Percentiles rank a stretch among this genome's conserved stretches.
These are phyloP conservation scores for Globisporangium ultimum DNA, from an alignment of 352 stramenopile genomes.

Conservation along the genomic window DNA sequence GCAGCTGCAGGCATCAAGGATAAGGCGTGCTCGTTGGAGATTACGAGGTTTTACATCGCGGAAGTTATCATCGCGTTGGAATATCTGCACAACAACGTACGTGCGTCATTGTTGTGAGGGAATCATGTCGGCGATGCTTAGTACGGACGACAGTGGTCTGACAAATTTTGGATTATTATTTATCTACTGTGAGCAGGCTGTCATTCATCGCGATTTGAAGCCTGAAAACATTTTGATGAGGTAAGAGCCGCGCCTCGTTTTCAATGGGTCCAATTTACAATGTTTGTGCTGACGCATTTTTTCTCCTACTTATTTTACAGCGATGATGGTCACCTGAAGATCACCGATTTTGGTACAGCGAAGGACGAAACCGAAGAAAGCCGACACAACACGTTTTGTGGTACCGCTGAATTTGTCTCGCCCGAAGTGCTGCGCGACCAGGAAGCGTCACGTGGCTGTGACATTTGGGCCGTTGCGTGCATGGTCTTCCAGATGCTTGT, in stretches of 20 bases:
- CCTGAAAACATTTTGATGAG: slow-evolving; percentile 88
- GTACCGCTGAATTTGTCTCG: slow-evolving; percentile 91
- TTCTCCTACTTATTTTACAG: slow-evolving; percentile 9
- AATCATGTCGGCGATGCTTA: neutral
- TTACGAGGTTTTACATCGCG: slow-evolving; percentile 93
- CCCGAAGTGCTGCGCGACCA: slow-evolving; percentile 88
- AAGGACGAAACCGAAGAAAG: slow-evolving; percentile 82
- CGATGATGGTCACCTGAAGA: slow-evolving; percentile 84
- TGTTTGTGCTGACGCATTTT: neutral
- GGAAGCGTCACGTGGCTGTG: slow-evolving; percentile 76
- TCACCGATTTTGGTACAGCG: slow-evolving; percentile 89
- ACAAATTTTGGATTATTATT: slow-evolving; percentile 2
- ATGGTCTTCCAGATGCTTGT: slow-evolving; percentile 91
- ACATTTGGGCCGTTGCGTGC: slow-evolving; percentile 90
- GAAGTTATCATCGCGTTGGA: slow-evolving; percentile 92
- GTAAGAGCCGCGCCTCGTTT: slow-evolving; percentile 4
- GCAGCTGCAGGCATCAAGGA: slow-evolving; percentile 51
- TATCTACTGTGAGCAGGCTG: slow-evolving; percentile 32
- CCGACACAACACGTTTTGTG: slow-evolving; percentile 86
- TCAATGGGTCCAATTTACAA: neutral
- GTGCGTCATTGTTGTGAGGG: neutral
- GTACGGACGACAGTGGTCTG: neutral
- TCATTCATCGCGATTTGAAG: slow-evolving; percentile 97
- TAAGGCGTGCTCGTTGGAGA: slow-evolving; percentile 63
- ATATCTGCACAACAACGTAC: slow-evolving; percentile 90